Evolutionary conservation across 345 rosid genomes (phyloP), one percentile per base, ranked within the genome.

Genomic region (Gossypium anomalum): DNA sequence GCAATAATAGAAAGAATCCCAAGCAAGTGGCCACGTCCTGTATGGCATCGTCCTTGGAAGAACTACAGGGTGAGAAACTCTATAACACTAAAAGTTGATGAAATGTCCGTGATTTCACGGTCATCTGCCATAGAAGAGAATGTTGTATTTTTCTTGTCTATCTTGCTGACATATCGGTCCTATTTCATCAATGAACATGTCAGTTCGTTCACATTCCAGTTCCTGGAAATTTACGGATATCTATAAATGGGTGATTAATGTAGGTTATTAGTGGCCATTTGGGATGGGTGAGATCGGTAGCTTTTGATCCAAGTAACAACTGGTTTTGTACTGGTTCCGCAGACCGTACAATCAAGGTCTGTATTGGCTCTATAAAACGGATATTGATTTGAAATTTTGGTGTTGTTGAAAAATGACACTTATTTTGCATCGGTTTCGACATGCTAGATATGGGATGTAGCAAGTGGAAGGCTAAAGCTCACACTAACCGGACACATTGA

Each of bases 311-410:
- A 2, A 93, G 99, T 85, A 95, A 95, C 82, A 76, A 85, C 59
- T 95, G 99, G 99, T 95, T 95, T 80, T 91, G 98, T 78, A 93
- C 99, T 76, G 99, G 99, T 53, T 95, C 99, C 70, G 98, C 99
- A 13, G 99, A 95, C 82, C 92, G 98, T 72, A 93, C 98, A 53
- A 95, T 79, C 59, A 85, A 81, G 68, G 68, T 38, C 11, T 63
- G n/a, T 63, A 63, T 10, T 38, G 48, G 27, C 25, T 55, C 20
- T 25, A 47, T 43, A 53, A 47, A 15, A 4, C 70, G 9, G 63
- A 75, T 58, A 23, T 13, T 38, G 17, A 47, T 57, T 22, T 56
- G 59, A 47, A 4, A 60, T n/a, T 52, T 25, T 22, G 38, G 52
- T 4, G n/a, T n/a, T 41, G 15, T 41, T 53, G 34, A 48, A 66